Conservation (phyloP, 2,329 filamentous ascomycete species). For the Cryphonectria japonica region DNA sequence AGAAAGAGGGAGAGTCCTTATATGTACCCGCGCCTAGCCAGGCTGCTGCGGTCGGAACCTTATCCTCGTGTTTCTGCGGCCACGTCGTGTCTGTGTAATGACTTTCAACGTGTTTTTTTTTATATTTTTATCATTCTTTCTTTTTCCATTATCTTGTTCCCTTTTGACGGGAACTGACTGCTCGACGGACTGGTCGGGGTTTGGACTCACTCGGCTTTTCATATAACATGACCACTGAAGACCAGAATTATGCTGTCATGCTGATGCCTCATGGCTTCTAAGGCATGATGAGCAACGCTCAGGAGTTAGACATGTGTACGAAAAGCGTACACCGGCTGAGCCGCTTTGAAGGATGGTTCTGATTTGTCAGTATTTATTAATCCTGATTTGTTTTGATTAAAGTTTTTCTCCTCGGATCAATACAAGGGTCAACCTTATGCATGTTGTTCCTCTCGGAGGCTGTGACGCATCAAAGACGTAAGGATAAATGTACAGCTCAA, state of each 20-base stretch:
- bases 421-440: neutral
- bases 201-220: neutral
- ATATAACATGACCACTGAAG: neutral
- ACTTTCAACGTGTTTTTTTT: neutral
- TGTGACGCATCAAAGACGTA: neutral
- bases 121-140: neutral
- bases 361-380: neutral
- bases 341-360: neutral
- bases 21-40: neutral
- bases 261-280: neutral
- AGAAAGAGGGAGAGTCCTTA: neutral
- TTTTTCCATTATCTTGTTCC: neutral
- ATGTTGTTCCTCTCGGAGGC: neutral
- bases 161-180: neutral
- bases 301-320: conserved; percentile 5
- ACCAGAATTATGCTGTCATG: neutral
- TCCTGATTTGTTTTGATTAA: neutral
- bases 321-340: neutral
- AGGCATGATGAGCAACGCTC: neutral
- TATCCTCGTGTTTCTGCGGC: too few species aligned
- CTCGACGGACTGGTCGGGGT: conserved; percentile 2
- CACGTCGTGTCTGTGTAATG: conserved; percentile 7
- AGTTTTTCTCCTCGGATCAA: neutral
- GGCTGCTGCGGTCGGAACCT: neutral
- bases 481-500: neutral